A percentile compares a stretch with the other conserved stretches of the same genome.
Evolutionary conservation across 2,329 filamentous ascomycete genomes (phyloP).

Genomic region (Domatiomyces catenatus): DNA sequence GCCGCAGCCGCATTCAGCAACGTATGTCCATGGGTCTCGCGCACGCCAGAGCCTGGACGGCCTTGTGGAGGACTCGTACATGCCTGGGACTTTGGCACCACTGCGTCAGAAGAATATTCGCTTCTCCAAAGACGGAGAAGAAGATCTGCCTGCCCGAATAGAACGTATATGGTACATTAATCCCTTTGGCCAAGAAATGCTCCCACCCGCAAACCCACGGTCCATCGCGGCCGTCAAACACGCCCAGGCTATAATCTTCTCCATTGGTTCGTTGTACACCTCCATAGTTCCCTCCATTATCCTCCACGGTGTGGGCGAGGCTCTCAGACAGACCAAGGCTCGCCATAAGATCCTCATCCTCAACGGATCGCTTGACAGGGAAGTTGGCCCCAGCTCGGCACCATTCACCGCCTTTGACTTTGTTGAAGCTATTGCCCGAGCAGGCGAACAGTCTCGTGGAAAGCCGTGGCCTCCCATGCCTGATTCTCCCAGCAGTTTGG

Average conservation of each 20-base stretch:
- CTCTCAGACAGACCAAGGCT: constrained; percentile 37
- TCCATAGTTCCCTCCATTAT: constrained; percentile 73
- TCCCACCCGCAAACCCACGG: constrained; percentile 65
- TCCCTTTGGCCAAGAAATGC: constrained; percentile 92
- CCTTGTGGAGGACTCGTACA: constrained; percentile 31
- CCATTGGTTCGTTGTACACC: constrained; percentile 87
- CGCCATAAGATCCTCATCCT: constrained; percentile 66
- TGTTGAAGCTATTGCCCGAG: constrained; percentile 60
- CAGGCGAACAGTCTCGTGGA: constrained; percentile 53
- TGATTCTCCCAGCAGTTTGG: constrained; percentile 5
- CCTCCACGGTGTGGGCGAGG: constrained; percentile 57
- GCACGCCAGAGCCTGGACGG: constrained; percentile 22
- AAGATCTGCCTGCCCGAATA: constrained; percentile 65
- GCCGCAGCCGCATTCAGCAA: constrained; percentile 13
- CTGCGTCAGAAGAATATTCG: constrained; percentile 66
- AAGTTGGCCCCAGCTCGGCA: constrained; percentile 55
- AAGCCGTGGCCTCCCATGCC: constrained; percentile 17
- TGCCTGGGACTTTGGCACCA: constrained; percentile 54
- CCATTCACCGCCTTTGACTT: constrained; percentile 69
- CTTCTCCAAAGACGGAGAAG: constrained; percentile 72
- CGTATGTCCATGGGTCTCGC: constrained; percentile 20
- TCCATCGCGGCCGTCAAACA: constrained; percentile 53
- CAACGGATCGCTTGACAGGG: constrained; percentile 70
- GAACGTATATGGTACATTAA: constrained; percentile 92
- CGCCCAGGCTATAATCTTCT: constrained; percentile 64